Base-by-base conservation (phyloP, 1,139 yeast species). In the Meyerozyma carpophila region DNA sequence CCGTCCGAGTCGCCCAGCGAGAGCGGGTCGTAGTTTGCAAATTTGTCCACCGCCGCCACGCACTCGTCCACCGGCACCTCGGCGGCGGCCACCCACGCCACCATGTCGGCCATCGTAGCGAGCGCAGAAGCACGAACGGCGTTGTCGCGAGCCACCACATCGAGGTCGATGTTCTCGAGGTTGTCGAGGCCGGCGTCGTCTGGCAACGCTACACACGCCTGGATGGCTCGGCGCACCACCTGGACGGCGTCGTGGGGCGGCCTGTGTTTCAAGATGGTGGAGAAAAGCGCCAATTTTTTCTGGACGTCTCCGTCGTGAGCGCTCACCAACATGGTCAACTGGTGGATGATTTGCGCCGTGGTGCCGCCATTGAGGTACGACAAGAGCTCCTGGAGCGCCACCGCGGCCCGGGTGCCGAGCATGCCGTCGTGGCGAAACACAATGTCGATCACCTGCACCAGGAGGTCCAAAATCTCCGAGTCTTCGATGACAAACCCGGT, bases 11-110 rank as follows among this genome's bases (percentile, higher is more conserved):
- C 67, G 28, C 57, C 59, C 38, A 47, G 45, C 13, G 51, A 50
- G 50, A 81, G 77, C 0, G 94, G 93, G 50, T 84, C 81, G 55
- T 81, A 85, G 5, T 57, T 55, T 32, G 82, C 56, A 48, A 81
- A 81, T 13, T 51, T 55, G 11, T 61, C 52, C n/a, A 74, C 56
- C 3, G 73, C 59, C 0, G 53, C 53, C 14, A 79, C 9, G 27
- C 48, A 2, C 72, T 47, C 26, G 65, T 64, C 13, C 49, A 24
- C 20, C 43, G 41, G 32, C 36, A 52, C 5, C 27, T 20, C 36
- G 11, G 39, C 43, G 24, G 37, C 10, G 27, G 47, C 45, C 9
- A 41, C 53, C 44, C 49, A 61, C 50, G 32, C 59, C 37, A 53
- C 47, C 53, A 70, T 50, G 52, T 59, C 53, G 31, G 66, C 66